phyloP scores from a whole-genome alignment of 371 early-diverging fungal species.

The Funneliformis caledonium region DNA sequence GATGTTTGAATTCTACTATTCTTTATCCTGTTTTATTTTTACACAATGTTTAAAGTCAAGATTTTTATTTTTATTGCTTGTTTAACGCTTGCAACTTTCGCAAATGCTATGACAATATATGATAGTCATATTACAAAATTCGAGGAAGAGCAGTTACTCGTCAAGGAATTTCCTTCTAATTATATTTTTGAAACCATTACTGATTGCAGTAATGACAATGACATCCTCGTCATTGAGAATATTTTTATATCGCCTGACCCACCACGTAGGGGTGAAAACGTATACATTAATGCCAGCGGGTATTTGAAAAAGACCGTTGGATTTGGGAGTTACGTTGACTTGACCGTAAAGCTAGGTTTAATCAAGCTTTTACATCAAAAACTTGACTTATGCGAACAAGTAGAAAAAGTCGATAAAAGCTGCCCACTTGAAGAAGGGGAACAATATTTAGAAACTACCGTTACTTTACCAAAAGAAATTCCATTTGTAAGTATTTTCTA shows the following conservation, averaged over 20 bases:
- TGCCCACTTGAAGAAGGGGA: slow-evolving; percentile 63
- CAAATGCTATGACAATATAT: background rate
- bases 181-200: slow-evolving; percentile 33
- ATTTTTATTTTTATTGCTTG: too few relatives aligned
- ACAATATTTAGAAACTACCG: slow-evolving; percentile 49
- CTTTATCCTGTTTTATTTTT: too few relatives aligned
- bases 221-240: slow-evolving; percentile 49
- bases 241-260: slow-evolving; percentile 61
- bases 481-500: slow-evolving; percentile 47
- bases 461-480: slow-evolving; percentile 62
- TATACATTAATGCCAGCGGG: slow-evolving; percentile 61
- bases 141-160: background rate
- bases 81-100: background rate
- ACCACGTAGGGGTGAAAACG: slow-evolving; percentile 56
- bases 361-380: slow-evolving; percentile 52
- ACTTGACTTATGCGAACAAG: slow-evolving; percentile 61
- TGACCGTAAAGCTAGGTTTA: slow-evolving; percentile 56
- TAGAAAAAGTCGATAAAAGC: slow-evolving; percentile 54
- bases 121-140: background rate
- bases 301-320: slow-evolving; percentile 53
- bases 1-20: too few relatives aligned
- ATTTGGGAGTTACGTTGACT: slow-evolving; percentile 55
- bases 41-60: too few relatives aligned
- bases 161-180: background rate
- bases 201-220: slow-evolving; percentile 41